phyloP scores from a whole-genome alignment of 2,329 filamentous ascomycete genomes.

The Fusarium pininemorale region DNA sequence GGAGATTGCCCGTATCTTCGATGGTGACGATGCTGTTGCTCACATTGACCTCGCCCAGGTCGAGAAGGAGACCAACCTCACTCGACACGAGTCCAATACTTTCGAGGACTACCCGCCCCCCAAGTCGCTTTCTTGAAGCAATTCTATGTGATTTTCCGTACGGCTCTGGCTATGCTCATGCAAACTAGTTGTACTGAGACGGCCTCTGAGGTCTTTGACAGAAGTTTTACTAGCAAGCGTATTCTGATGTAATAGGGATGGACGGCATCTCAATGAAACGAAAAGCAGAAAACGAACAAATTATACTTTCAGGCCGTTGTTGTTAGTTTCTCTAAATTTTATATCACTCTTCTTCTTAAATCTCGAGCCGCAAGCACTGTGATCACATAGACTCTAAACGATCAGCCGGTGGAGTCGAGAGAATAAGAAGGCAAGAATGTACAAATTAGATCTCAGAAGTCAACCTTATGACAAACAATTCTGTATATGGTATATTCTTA shows the following conservation, averaged over 20 bases:
- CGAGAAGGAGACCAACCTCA: slow-evolving; percentile 58
- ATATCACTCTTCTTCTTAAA: background rate
- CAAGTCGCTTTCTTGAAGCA: slow-evolving; percentile 29
- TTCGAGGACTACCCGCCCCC: slow-evolving; percentile 7
- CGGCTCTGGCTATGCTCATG: background rate
- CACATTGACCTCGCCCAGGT: slow-evolving; percentile 64
- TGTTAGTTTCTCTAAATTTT: background rate
- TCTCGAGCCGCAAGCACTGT: background rate
- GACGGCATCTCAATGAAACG: background rate
- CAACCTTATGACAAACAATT: background rate
- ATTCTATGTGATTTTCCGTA: background rate
- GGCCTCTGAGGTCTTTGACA: background rate
- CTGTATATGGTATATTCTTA: background rate
- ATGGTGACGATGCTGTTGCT: slow-evolving; percentile 68
- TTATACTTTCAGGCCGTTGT: background rate
- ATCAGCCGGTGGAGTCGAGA: background rate
- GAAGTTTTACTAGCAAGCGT: slow-evolving; percentile 22
- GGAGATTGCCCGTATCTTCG: slow-evolving; percentile 70
- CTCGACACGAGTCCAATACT: slow-evolving; percentile 39
- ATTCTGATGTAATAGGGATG: slow-evolving; percentile 9
- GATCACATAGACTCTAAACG: background rate
- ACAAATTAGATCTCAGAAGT: background rate
- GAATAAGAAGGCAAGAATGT: background rate
- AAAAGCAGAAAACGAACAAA: background rate
- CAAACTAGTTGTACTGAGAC: background rate